Evolutionary conservation across 148 eudicot species (phyloP).

Genomic region (Chenopodium formosanum): DNA sequence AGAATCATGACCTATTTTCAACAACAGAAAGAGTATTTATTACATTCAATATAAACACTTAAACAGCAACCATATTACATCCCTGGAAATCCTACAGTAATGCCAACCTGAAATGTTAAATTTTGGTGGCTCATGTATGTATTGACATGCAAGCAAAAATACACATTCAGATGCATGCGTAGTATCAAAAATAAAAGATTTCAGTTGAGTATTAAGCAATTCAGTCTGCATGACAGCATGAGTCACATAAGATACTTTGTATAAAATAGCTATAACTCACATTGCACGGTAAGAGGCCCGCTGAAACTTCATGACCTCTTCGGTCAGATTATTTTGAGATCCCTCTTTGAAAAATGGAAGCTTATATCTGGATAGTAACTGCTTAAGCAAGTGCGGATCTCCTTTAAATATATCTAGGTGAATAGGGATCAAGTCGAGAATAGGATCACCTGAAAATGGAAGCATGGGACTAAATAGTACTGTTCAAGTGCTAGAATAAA

Average conservation of each 20-base stretch:
- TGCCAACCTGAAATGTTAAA: not conserved
- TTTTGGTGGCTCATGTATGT: not conserved
- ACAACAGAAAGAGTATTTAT: no score
- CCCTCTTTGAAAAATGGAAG: constrained; percentile 54
- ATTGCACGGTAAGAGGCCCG: constrained; percentile 73
- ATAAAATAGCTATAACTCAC: constrained; percentile 46
- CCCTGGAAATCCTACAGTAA: not conserved
- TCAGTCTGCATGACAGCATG: not conserved
- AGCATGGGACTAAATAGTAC: not conserved
- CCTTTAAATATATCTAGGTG: constrained; percentile 83
- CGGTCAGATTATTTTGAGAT: constrained; percentile 23
- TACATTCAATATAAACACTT: no score
- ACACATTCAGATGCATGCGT: not conserved
- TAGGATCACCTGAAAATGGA: constrained; percentile 67
- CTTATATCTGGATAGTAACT: constrained; percentile 60
- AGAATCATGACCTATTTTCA: not conserved
- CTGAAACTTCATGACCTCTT: constrained; percentile 42
- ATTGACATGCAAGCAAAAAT: not conserved
- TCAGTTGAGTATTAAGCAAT: not conserved
- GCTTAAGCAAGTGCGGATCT: constrained; percentile 56
- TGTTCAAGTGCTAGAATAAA: constrained; percentile 2
- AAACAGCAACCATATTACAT: not conserved
- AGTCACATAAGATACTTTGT: not conserved
- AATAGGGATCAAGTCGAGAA: constrained; percentile 80
- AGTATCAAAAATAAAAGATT: not conserved